Percentiles rank a stretch among this genome's conserved stretches.
These are phyloP conservation scores for Pochonia chlamydosporia DNA, from an alignment of 2,329 filamentous ascomycete species.

Conservation along the genomic window DNA sequence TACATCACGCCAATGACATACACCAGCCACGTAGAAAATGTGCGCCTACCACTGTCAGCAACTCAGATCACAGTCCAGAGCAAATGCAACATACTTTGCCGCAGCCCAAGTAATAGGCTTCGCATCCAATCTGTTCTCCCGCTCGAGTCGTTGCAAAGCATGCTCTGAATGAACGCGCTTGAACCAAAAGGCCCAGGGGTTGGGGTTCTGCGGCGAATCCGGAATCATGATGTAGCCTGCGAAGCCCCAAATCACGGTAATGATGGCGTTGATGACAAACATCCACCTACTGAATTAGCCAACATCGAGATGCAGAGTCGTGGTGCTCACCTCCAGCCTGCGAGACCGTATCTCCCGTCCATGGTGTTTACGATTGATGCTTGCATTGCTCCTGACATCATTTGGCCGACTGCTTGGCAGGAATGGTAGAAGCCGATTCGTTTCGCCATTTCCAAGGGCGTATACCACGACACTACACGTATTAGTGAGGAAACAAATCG, in stretches of 20 bases:
- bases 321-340: constrained; percentile 32
- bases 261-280: constrained; percentile 38
- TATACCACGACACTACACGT: constrained; percentile 32
- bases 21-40: constrained; percentile 22
- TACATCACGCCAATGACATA: constrained; percentile 26
- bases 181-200: constrained; percentile 23
- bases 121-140: constrained; percentile 12
- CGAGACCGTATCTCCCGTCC: constrained; percentile 28
- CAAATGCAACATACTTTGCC: constrained; percentile 12
- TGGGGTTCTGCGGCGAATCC: constrained; percentile 23
- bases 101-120: constrained; percentile 20
- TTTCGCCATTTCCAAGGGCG: constrained; percentile 32
- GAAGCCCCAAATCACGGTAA: constrained; percentile 25
- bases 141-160: constrained; percentile 22
- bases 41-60: constrained; percentile 7
- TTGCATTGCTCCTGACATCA: constrained; percentile 39
- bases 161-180: constrained; percentile 18
- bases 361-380: constrained; percentile 33
- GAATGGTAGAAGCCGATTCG: constrained; percentile 36
- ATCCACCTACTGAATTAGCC: constrained; percentile 25
- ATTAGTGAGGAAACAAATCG: neutral
- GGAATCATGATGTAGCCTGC: constrained; percentile 28
- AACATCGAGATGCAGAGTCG: neutral
- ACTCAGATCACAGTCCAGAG: neutral
- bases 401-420: constrained; percentile 31